Base-by-base conservation (phyloP, 2,329 filamentous ascomycete genomes). In the Colletotrichum cereale region DNA sequence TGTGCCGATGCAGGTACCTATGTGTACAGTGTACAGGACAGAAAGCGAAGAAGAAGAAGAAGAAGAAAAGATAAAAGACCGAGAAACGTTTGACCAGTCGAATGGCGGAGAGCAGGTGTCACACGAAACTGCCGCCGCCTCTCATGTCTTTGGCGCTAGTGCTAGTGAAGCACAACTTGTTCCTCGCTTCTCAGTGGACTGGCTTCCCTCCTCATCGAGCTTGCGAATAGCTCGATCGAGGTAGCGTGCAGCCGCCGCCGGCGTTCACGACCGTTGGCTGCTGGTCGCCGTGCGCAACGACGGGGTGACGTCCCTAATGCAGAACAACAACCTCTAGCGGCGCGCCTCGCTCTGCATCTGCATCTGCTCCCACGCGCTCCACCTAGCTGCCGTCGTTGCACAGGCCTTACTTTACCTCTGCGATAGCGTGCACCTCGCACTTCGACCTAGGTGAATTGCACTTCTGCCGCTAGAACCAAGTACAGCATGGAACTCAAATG, bases 251-350 rank as follows among this genome's bases (percentile, higher is more conserved):
- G 40, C 52, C 44, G 50, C 42, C 34, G 40, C 40, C 55, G 38
- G 34, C 36, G 55, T 40, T 40, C 55, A 12, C 7, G 16, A 29
- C 38, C 47, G 48, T 62, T 61, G 24, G 56, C 67, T 67, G 56
- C 62, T 56, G 60, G 69, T 72, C 53, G 69, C 69, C 60, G 60
- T 72, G 69, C 69, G 69, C 69, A 72, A 72, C 69, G 60, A 56
- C 53, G 53, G 31, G 66, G 69, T 47, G 60, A 72, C 60, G 60
- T 56, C 53, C 42, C 38, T 48, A 21, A 26, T 21, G 29, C 48
- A 31, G 48, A 16, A 26, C 48, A 29, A 52, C 26, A n/a, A n/a
- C n/a, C 48, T 52, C 48, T 29, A 40, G 56, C 26, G 36, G 56
- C 56, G 57, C 40, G 34, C 57, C 38, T 57, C 38, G 68, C 29